Percentiles rank a stretch among this genome's conserved stretches.
These are phyloP conservation scores for Sphaerobolus stellatus DNA, from an alignment of 1,284 basidiomycete species.

Conservation along the genomic window DNA sequence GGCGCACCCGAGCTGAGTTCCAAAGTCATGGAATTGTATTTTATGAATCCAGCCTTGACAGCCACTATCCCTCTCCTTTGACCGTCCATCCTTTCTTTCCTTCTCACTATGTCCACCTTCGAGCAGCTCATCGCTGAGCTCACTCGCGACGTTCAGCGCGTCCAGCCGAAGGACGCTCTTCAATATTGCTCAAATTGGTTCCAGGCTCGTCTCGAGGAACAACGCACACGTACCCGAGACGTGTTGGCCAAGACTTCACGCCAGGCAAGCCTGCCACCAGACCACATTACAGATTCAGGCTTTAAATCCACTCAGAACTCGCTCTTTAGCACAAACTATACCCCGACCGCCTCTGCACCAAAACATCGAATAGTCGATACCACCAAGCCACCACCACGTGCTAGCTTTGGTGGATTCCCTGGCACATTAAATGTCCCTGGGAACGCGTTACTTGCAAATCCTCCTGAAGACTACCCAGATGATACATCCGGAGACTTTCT, in stretches of 20 bases:
- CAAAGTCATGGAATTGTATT: too few relatives aligned
- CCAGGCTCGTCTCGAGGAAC: conserved; percentile 81
- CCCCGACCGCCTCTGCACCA: conserved; percentile 43
- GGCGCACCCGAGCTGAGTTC: too few relatives aligned
- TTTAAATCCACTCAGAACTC: conserved; percentile 41
- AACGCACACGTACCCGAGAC: conserved; percentile 71
- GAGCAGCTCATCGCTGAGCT: conserved; percentile 81
- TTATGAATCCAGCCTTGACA: too few relatives aligned
- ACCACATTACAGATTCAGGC: conserved; percentile 60
- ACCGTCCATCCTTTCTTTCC: neutral
- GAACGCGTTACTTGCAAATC: conserved; percentile 63
- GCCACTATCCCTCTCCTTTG: neutral
- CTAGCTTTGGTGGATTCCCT: conserved; percentile 65
- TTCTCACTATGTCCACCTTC: conserved; percentile 61
- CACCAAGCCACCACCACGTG: conserved; percentile 38
- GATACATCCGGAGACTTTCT: conserved; percentile 56
- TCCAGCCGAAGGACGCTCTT: conserved; percentile 84
- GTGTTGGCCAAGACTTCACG: conserved; percentile 49
- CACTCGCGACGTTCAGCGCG: conserved; percentile 81
- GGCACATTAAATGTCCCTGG: conserved; percentile 75
- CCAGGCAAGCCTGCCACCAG: conserved; percentile 51
- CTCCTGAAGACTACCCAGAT: conserved; percentile 12
- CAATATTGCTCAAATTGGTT: conserved; percentile 98
- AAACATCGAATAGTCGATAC: too few relatives aligned
- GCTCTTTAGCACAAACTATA: conserved; percentile 40